Evolutionary conservation across 352 stramenopile species (phyloP).

Genomic region (Blastocystis sp.): DNA sequence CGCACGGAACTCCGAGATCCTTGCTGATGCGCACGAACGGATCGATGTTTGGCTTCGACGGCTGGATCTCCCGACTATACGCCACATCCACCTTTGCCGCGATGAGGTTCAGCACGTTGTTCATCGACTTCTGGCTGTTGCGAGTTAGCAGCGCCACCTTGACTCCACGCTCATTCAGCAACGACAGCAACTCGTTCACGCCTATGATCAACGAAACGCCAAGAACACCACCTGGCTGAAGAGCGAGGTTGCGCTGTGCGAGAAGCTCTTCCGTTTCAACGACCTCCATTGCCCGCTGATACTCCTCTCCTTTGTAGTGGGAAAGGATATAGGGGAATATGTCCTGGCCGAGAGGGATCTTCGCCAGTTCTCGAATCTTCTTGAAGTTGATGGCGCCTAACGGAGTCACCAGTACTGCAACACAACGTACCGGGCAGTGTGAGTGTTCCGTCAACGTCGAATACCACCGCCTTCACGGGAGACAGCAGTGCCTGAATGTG

Average conservation of each 20-base stretch:
- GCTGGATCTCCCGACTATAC: constrained; percentile 58
- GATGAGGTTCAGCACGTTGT: constrained; percentile 37
- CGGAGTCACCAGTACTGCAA: neutral
- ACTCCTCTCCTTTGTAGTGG: constrained; percentile 54
- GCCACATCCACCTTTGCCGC: constrained; percentile 28
- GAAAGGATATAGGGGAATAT: constrained; percentile 54
- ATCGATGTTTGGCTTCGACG: constrained; percentile 57
- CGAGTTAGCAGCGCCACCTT: constrained; percentile 44
- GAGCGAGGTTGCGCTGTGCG: neutral
- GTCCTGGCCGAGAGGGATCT: constrained; percentile 32
- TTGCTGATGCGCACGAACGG: constrained; percentile 37
- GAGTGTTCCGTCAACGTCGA: constrained; percentile 61
- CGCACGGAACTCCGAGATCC: constrained; percentile 15
- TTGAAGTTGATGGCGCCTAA: constrained; percentile 64
- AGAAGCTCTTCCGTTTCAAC: constrained; percentile 39
- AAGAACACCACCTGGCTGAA: constrained; percentile 1
- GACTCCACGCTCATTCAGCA: constrained; percentile 51
- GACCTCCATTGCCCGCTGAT: constrained; percentile 22
- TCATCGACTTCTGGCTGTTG: constrained; percentile 7
- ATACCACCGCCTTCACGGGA: constrained; percentile 48
- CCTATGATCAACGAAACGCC: neutral
- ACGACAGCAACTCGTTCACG: constrained; percentile 24
- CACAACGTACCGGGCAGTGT: constrained; percentile 24
- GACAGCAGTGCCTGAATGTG: constrained; percentile 14
- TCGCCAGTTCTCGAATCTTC: constrained; percentile 7